Evolutionary conservation across 257 asterid species (phyloP), one percentile per base, ranked within the genome.

Genomic region (Solanum bulbocastanum): DNA sequence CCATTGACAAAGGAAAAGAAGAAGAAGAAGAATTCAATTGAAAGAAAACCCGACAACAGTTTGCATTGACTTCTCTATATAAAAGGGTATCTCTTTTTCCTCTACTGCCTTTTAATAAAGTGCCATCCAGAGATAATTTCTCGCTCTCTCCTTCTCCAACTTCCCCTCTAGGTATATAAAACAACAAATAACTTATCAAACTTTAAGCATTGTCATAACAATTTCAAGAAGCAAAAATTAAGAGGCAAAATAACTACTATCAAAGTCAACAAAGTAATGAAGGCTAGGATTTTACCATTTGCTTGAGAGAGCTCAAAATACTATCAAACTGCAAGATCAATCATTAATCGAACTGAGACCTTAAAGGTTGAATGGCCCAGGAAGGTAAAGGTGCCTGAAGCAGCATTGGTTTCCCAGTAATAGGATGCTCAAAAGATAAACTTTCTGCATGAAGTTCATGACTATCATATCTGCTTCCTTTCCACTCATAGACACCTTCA

Each of bases 401-500:
- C 89, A 91, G 86, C 86, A 95, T 87, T 8, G 89, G 49, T 88
- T 91, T 91, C 65, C 89, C 95, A 10, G 98, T 96, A 44, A 93
- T 87, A 65, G 99, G 99, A 93, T 97, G 99, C 83, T 93, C 92
- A 72, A 97, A 96, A 83, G 93, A 92, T 93, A 97, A 91, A 88
- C 95, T 96, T 87, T 97, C 98, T 0, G 99, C 99, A 91, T 96
- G 99, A 89, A 97, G 98, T 87, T 95, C 93, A 89, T 97, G 98
- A 5, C 98, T 96, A 88, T 93, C 95, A 25, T 92, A 95, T 52
- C 16, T 86, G 87, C 23, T 87, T 22, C 93, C 98, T 42, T 94
- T 89, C 96, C 98, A 97, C 89, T 97, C 98, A 91, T 90, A 91
- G 14, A 93, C 96, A 87, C 99, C 99, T 68, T 94, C 98, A 84